Conservation (phyloP, 2,329 filamentous ascomycete species). For the Ampelomyces quisqualis region DNA sequence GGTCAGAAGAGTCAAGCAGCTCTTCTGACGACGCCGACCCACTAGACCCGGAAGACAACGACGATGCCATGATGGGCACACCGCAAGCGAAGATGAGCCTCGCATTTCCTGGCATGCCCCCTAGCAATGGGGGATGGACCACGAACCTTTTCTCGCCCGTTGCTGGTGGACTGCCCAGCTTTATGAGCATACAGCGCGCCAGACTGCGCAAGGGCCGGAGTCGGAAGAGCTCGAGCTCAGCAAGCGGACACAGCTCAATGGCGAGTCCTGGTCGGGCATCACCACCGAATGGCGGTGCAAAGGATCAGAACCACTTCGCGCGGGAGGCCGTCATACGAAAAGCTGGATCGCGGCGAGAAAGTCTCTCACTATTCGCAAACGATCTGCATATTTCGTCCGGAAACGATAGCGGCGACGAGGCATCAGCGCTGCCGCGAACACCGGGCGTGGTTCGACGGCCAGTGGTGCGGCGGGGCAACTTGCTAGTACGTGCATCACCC, state of each 20-base stretch:
- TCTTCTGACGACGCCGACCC: constrained; percentile 60
- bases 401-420: constrained; percentile 76
- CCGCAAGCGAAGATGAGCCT: constrained; percentile 69
- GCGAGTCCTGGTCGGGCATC: constrained; percentile 72
- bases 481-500: constrained; percentile 65
- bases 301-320: constrained; percentile 57
- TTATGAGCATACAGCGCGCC: constrained; percentile 74
- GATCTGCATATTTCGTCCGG: constrained; percentile 78
- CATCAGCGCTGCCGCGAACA: constrained; percentile 52
- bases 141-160: constrained; percentile 61
- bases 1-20: constrained; percentile 73
- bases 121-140: constrained; percentile 63
- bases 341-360: constrained; percentile 70
- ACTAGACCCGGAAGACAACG: constrained; percentile 52
- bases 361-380: constrained; percentile 85
- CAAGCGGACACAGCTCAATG: constrained; percentile 66
- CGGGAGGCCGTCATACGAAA: constrained; percentile 52
- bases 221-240: constrained; percentile 68
- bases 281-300: constrained; percentile 65
- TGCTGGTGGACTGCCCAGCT: constrained; percentile 62
- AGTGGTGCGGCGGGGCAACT: constrained; percentile 83
- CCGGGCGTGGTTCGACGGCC: constrained; percentile 77
- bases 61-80: constrained; percentile 77
- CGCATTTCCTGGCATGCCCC: constrained; percentile 37
- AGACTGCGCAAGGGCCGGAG: constrained; percentile 60